A percentile compares a stretch with the other conserved stretches of the same genome.
phyloP scores from a whole-genome alignment of 2,329 filamentous ascomycete genomes.

The Pochonia chlamydosporia region DNA sequence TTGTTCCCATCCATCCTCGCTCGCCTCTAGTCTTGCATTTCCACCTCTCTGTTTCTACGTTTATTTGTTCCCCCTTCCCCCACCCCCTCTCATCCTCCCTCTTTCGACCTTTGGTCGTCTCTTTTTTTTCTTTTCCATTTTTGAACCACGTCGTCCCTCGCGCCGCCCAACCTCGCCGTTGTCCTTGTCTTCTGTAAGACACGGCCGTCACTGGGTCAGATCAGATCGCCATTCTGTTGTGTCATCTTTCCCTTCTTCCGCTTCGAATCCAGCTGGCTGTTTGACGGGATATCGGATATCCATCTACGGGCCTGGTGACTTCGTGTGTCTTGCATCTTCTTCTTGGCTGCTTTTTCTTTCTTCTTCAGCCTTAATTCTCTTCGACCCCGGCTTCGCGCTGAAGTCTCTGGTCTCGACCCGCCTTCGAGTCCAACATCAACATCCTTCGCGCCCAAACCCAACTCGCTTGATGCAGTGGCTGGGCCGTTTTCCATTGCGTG shows the following conservation, averaged over 20 bases:
- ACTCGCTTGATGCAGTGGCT: constrained; percentile 42
- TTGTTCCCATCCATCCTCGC: constrained; percentile 9
- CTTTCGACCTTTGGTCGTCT: constrained; percentile 22
- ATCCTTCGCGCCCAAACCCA: constrained; percentile 21
- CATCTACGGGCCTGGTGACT: constrained; percentile 11
- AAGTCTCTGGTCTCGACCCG: constrained; percentile 19
- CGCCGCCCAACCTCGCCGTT: constrained; percentile 15
- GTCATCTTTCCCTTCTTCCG: constrained; percentile 11
- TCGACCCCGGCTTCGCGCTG: background rate
- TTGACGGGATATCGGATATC: constrained; percentile 11
- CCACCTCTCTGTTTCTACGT: constrained; percentile 13
- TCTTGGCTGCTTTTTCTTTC: constrained; percentile 14
- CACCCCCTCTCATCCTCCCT: constrained; percentile 23
- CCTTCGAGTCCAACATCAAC: constrained; percentile 17
- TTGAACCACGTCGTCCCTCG: constrained; percentile 18
- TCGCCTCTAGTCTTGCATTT: constrained; percentile 12
- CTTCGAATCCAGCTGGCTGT: constrained; percentile 16
- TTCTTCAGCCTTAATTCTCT: constrained; percentile 3
- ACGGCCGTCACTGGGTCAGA: constrained; percentile 5
- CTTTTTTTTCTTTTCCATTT: constrained; percentile 17
- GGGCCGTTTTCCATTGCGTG: constrained; percentile 26
- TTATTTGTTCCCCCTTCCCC: constrained; percentile 18
- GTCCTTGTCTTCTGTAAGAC: constrained; percentile 8
- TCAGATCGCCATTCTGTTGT: constrained; percentile 3
- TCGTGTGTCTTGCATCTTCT: constrained; percentile 16